Evolutionary conservation across 1,284 basidiomycete genomes (phyloP), one percentile per base, ranked within the genome.

Genomic region (Cystobasidium sp.): DNA sequence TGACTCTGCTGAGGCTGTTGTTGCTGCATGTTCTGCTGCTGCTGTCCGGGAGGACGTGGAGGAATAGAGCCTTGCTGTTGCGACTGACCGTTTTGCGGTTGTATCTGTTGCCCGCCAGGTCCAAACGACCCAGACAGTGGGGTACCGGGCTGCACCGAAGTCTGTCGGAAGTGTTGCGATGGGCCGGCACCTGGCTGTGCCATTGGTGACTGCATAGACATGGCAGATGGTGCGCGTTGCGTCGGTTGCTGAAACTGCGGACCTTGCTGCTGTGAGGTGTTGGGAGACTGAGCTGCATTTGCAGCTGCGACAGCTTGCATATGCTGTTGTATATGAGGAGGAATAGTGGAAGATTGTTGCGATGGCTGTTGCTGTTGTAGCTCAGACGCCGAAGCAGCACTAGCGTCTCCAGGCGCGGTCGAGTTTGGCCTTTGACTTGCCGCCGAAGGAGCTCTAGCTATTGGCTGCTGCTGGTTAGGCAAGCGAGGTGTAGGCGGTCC

Each of bases 321-420:
- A 31, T 71, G 69, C 31, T 71, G 69, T 47, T 71, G 69, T 63
- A 71, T 71, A 46, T 71, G 69, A 55, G 61, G 41, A 7, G 69
- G 69, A 37, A 71, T 71, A 10, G 61, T 63, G 10, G 69, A 71
- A 6, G 56, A 61, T 41, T 41, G 39, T 46, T 58, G 52, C 3
- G 18, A 16, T 16, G 55, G 56, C 24, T 59, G 68, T 14, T 46
- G 56, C 31, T 56, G 47, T 43, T 39, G 55, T 7, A 43, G 8
- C 22, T 52, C 44, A 5, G 44, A 22, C 1, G 9, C 16, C 24
- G 52, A 37, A 22, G 22, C 22, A 46, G 9, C 14, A 41, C 31
- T 16, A 16, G 44, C 37, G 49, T 69, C 56, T 7, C 18, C 24
- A 6, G 47, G 9, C 55, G n/a, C 10, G 9, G 55, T 16, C 12